Evolutionary conservation across 2,329 filamentous ascomycete genomes (phyloP).

Genomic region (Arthrinium phaeospermum): DNA sequence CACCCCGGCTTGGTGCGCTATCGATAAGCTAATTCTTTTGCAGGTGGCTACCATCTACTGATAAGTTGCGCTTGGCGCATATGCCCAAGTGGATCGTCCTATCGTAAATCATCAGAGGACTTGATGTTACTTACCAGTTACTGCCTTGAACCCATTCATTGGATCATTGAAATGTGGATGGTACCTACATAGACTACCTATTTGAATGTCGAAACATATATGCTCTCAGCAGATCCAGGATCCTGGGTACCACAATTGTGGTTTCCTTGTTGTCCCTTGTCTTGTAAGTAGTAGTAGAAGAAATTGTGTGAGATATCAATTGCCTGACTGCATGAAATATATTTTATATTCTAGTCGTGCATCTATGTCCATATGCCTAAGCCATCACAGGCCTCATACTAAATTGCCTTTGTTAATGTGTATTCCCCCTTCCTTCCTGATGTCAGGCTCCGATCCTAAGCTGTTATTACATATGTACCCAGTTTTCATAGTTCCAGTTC

Average conservation of each 20-base stretch:
- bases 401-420: no score
- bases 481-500: no score
- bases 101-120: not conserved
- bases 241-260: not conserved
- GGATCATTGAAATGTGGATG: not conserved
- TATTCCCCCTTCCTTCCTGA: no score
- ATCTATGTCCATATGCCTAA: no score
- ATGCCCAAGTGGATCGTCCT: not conserved
- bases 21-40: conserved; percentile 2
- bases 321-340: not conserved
- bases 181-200: no score
- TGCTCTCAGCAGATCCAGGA: not conserved
- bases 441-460: no score
- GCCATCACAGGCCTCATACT: no score
- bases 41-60: not conserved
- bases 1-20: conserved; percentile 14
- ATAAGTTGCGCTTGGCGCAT: not conserved
- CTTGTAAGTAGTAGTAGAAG: not conserved
- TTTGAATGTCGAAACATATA: not conserved
- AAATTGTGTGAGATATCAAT: not conserved
- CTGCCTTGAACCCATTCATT: no score
- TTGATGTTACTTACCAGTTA: no score
- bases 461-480: no score
- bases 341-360: no score
- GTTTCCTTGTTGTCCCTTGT: not conserved